Evolutionary conservation across 192 early-diverging fungal genomes (phyloP).

Genomic region (Geranomyces variabilis): DNA sequence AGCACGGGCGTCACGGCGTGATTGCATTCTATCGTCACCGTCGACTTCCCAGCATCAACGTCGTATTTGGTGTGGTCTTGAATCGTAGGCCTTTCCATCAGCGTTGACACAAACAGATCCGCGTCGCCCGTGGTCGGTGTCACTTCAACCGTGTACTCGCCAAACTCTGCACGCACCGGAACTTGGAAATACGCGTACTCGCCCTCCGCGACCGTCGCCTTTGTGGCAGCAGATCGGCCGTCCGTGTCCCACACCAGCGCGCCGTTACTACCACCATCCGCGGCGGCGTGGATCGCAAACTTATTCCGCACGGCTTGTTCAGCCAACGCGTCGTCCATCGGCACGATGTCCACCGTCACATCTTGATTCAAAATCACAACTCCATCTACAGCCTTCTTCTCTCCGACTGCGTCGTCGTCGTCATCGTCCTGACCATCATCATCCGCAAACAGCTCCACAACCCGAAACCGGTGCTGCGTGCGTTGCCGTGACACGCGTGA

Average conservation of each 20-base stretch:
- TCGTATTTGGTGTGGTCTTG: slow-evolving; percentile 39
- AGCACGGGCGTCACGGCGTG: slow-evolving; percentile 23
- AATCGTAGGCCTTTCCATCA: slow-evolving; percentile 34
- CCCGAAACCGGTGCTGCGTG: slow-evolving; percentile 59
- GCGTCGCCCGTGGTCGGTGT: slow-evolving; percentile 24
- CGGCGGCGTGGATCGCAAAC: not conserved
- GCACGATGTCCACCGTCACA: slow-evolving; percentile 77
- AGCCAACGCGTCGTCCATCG: slow-evolving; percentile 34
- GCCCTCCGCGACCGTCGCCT: not conserved
- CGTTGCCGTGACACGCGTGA: not conserved
- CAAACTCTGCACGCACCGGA: not conserved
- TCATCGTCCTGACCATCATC: not conserved
- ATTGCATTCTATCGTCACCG: not conserved
- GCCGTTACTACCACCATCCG: not conserved
- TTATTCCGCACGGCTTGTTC: slow-evolving; percentile 29
- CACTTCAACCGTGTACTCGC: slow-evolving; percentile 18
- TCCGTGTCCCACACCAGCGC: slow-evolving; percentile 6
- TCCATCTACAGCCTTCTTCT: slow-evolving; percentile 58
- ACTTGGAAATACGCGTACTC: slow-evolving; percentile 24
- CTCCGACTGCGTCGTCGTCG: not conserved
- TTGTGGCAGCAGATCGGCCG: not conserved
- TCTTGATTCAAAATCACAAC: slow-evolving; percentile 79
- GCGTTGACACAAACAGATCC: slow-evolving; percentile 43
- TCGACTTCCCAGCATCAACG: slow-evolving; percentile 31
- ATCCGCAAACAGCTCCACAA: slow-evolving; percentile 54